Base-by-base conservation (phyloP, 2,329 filamentous ascomycete genomes). In the Xylaria sp. region DNA sequence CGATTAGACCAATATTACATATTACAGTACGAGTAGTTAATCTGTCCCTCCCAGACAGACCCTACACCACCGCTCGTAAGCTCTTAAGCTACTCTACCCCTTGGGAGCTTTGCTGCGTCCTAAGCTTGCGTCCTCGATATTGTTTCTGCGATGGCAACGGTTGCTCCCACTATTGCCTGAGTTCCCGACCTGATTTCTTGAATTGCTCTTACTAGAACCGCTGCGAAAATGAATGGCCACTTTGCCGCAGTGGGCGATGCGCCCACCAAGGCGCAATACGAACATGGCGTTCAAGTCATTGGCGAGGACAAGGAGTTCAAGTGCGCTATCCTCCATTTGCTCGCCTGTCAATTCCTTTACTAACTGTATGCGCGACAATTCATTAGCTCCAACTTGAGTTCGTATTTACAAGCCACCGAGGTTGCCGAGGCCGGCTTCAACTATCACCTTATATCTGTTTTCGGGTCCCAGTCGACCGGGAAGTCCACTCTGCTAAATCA, bases 391-490 rank as follows among this genome's bases (percentile, higher is more conserved):
- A 89, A 93, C 77, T 85, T 99, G 77, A 91, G 90, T 77, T 89
- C 90, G 68, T 99, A 99, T 81, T 89, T 99, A 74, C 87, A 89
- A 74, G 84, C 90, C 73, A 93, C 94, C 80, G 87, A 92, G 77
- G 90, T 97, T 75, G 92, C 94, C 75, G 90, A 93, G 70, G 90
- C 94, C 72, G 96, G 96, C 78, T 99, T 99, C 89, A 97, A 98
- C 84, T 99, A 99, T 84, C 96, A 99, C 82, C 89, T 99, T 79
- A 98, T 99, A 79, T 98, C 95, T 77, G 96, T 99, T 78, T 99
- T 99, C 81, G 96, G 96, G 52, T 98, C 95, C 67, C 96, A 99
- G 85, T 98, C 96, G 25, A 99, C 96, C 43, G 96, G 96, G 75
- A 99, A 99, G 84, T 98, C 96, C 55, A 99, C 96, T 6, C 88